These are phyloP conservation scores for Candida pini DNA, from an alignment of 805 yeast species.

Conservation along the genomic window DNA sequence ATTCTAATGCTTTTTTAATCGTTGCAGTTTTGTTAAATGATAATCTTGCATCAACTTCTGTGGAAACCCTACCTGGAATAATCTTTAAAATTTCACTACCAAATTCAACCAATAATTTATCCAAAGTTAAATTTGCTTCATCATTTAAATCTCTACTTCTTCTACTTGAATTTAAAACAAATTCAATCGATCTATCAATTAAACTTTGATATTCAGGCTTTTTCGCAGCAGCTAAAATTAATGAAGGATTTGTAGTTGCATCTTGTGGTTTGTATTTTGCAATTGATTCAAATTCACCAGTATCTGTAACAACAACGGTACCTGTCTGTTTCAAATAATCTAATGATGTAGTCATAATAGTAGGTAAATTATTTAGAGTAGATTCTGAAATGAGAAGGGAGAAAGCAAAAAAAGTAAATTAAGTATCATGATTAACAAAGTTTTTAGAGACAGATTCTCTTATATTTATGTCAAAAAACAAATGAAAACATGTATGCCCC, in stretches of 20 bases:
- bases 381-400: no score
- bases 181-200: slow-evolving; percentile 83
- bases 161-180: slow-evolving; percentile 57
- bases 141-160: slow-evolving; percentile 35
- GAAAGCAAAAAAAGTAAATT: no score
- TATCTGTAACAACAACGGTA: slow-evolving; percentile 95
- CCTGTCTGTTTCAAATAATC: slow-evolving; percentile 92
- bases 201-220: slow-evolving; percentile 82
- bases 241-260: slow-evolving; percentile 97
- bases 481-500: no score
- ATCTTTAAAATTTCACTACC: slow-evolving; percentile 87
- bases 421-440: no score
- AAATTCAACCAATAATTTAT: slow-evolving; percentile 88
- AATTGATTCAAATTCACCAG: slow-evolving; percentile 97
- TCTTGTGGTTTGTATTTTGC: slow-evolving; percentile 98
- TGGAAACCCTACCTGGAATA: slow-evolving; percentile 98
- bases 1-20: slow-evolving; percentile 83
- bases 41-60: slow-evolving; percentile 98
- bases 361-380: no score
- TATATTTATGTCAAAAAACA: no score
- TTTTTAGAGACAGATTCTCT: no score
- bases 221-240: slow-evolving; percentile 93
- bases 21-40: slow-evolving; percentile 94
- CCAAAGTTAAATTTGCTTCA: slow-evolving; percentile 77
- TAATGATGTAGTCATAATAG: slow-evolving; percentile 52